Conservation (phyloP, 139 green algal genomes). For the Mychonastes homosphaera region DNA sequence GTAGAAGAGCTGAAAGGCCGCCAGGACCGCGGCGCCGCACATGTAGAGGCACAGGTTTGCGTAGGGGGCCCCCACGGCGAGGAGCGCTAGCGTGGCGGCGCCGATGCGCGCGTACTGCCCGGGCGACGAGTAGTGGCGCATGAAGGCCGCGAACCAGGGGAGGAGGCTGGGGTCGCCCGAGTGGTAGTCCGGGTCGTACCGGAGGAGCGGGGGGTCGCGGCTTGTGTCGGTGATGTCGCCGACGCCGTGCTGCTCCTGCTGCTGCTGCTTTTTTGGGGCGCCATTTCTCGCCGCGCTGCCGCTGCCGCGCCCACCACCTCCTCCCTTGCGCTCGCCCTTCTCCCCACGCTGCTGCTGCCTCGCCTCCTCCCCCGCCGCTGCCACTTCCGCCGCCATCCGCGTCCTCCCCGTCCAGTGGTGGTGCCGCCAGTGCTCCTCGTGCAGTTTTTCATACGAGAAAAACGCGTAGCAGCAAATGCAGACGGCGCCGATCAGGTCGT, state of each 20-base stretch:
- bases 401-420: too few species aligned
- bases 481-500: conserved; percentile 25
- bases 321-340: neutral
- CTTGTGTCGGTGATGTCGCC: too few species aligned
- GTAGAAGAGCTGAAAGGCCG: conserved; percentile 25
- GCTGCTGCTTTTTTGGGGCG: conserved; percentile 27
- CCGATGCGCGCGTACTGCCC: conserved; percentile 28
- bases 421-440: neutral
- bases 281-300: too few species aligned
- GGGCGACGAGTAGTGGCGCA: conserved; percentile 28
- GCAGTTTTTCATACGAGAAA: conserved; percentile 25
- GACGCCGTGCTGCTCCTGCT: conserved; percentile 24
- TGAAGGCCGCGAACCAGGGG: conserved; percentile 35
- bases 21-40: conserved; percentile 25
- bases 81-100: conserved; percentile 4
- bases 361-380: too few species aligned
- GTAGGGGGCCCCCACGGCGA: conserved; percentile 13
- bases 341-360: conserved; percentile 17
- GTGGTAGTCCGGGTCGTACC: conserved; percentile 24
- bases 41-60: conserved; percentile 34
- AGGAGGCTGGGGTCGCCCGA: conserved; percentile 23
- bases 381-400: too few species aligned
- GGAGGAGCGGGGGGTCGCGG: too few species aligned
- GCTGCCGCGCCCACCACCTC: too few species aligned
- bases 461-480: conserved; percentile 33